Base-by-base conservation (phyloP, 75 land plant species). In the Selaginella tamariscina region DNA sequence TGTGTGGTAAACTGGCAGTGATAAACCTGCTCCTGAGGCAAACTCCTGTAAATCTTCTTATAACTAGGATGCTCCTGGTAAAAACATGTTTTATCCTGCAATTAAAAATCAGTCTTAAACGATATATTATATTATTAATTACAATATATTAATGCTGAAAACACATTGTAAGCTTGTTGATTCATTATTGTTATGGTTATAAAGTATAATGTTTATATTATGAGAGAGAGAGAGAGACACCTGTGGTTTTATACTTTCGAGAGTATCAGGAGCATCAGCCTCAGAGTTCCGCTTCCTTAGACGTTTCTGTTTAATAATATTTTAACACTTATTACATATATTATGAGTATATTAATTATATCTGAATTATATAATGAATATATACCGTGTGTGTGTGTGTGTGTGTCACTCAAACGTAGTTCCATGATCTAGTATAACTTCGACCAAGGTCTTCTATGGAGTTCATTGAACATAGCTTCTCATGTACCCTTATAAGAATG, bases 401-500 rank as follows among this genome's bases (percentile, higher is more conserved):
- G n/a, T n/a, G n/a, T n/a, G n/a, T n/a, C n/a, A n/a, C n/a, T 5
- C 49, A 5, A 5, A 39, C 49, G 15, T 39, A 39, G 5, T 39
- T 39, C 49, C 49, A 39, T 39, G 49, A 39, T 39, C 15, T 39
- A 15, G 49, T 15, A 5, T 15, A 15, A 15, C 49, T 39, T 5
- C 49, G 49, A 5, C 49, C 49, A 5, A 5, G 49, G 15, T 39
- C 49, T 15, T 39, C 15, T 39, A 39, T 5, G 49, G 11, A 39
- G 49, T 39, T 5, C 49, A 15, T 5, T 15, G 49, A 39, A 39
- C 49, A 39, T 15, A 39, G 15, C 11, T 15, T 39, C 49, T 39
- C 49, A 15, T 39, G 49, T 5, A 39, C 15, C 49, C 5, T 5
- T 5, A 15, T 5, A 5, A 89, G 81, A n/a, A 89, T 86, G 31